A percentile compares a stretch with the other conserved stretches of the same genome.
These are phyloP conservation scores for Fennellomyces sp. DNA, from an alignment of 371 early-diverging fungal genomes.

Conservation along the genomic window DNA sequence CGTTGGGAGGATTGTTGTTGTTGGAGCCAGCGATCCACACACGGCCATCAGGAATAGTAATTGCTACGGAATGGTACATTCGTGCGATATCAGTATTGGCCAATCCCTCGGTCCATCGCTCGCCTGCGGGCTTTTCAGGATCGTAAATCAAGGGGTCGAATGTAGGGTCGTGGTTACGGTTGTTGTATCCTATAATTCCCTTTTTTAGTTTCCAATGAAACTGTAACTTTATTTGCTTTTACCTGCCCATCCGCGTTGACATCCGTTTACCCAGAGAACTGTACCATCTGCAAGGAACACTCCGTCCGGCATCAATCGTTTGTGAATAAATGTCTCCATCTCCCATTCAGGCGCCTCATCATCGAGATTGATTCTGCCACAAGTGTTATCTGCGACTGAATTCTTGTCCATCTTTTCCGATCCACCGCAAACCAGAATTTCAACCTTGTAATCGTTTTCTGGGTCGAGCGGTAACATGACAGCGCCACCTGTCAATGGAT, in stretches of 20 bases:
- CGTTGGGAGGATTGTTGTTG: slow-evolving; percentile 43
- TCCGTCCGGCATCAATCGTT: slow-evolving; percentile 63
- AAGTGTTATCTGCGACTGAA: slow-evolving; percentile 42
- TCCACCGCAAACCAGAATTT: slow-evolving; percentile 67
- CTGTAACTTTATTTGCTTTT: background rate
- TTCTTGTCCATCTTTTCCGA: slow-evolving; percentile 36
- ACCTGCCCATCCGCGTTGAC: slow-evolving; percentile 62
- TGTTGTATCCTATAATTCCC: slow-evolving; percentile 22
- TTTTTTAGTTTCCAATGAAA: background rate
- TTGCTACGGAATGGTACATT: slow-evolving; percentile 71
- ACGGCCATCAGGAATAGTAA: slow-evolving; percentile 61
- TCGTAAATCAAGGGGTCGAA: slow-evolving; percentile 62
- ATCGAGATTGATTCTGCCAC: slow-evolving; percentile 56
- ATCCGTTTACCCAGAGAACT: slow-evolving; percentile 63
- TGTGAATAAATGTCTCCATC: slow-evolving; percentile 57
- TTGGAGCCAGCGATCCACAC: slow-evolving; percentile 53
- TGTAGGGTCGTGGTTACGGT: slow-evolving; percentile 53
- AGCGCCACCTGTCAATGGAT: slow-evolving; percentile 62
- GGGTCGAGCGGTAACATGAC: slow-evolving; percentile 62
- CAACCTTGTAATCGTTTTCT: slow-evolving; percentile 56
- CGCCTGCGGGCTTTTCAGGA: slow-evolving; percentile 34
- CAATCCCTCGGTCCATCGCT: slow-evolving; percentile 43
- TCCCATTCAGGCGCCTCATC: slow-evolving; percentile 57
- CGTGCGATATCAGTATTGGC: slow-evolving; percentile 61
- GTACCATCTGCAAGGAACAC: slow-evolving; percentile 63